Percentiles rank a stretch among this genome's conserved stretches.
Conservation (phyloP, 2,329 filamentous ascomycete genomes). For the Pyrenophora seminiperda region DNA sequence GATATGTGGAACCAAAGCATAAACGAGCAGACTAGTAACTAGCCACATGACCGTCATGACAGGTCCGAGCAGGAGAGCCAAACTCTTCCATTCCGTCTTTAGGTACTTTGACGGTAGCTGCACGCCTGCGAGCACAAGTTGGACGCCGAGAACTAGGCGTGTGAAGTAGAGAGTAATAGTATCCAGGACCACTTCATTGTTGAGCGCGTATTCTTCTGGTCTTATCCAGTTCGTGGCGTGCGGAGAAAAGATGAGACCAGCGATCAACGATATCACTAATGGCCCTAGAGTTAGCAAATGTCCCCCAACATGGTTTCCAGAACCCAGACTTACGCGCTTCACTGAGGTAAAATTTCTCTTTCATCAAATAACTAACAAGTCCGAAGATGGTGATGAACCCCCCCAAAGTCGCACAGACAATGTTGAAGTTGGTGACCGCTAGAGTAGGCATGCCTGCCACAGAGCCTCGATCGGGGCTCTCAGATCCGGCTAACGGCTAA, state of each 20-base stretch:
- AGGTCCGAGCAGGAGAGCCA: conserved; percentile 77
- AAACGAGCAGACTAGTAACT: conserved; percentile 76
- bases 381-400: conserved; percentile 92
- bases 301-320: neutral
- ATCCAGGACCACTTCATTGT: conserved; percentile 63
- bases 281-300: conserved; percentile 12
- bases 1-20: conserved; percentile 73
- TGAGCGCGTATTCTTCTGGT: conserved; percentile 72
- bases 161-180: conserved; percentile 82
- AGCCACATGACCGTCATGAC: conserved; percentile 90
- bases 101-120: conserved; percentile 86
- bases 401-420: conserved; percentile 77
- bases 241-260: conserved; percentile 79
- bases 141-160: conserved; percentile 84
- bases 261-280: conserved; percentile 80
- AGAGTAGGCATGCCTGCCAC: conserved; percentile 62
- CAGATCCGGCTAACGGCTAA: neutral
- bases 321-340: conserved; percentile 72
- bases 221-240: conserved; percentile 76
- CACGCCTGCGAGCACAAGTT: conserved; percentile 85
- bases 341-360: conserved; percentile 88
- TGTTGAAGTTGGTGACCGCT: conserved; percentile 77
- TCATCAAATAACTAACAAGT: conserved; percentile 84
- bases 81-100: conserved; percentile 74
- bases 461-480: neutral